These are phyloP conservation scores for Dioszegia crocea DNA, from an alignment of 768 basidiomycete genomes.

Conservation along the genomic window DNA sequence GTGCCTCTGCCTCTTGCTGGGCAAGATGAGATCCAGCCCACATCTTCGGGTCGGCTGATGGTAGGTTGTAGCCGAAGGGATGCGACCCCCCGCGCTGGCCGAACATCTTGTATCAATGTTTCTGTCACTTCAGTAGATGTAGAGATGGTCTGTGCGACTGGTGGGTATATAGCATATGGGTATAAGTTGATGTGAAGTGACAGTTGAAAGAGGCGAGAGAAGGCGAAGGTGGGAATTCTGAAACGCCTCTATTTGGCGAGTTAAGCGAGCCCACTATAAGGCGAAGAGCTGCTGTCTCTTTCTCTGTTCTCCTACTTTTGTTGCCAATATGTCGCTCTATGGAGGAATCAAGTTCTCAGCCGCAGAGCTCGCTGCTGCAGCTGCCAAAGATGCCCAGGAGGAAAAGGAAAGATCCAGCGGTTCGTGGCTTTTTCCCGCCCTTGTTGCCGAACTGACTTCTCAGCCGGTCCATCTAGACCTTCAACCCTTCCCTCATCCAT, in stretches of 20 bases:
- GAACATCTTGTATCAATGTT: neutral
- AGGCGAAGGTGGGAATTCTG: neutral
- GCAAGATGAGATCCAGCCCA: neutral
- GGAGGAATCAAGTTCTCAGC: slow-evolving; percentile 42
- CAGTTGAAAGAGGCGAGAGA: too few species aligned
- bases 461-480: neutral
- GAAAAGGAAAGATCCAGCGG: neutral
- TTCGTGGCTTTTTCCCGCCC: neutral
- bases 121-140: too few species aligned
- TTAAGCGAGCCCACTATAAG: neutral
- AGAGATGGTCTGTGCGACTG: too few species aligned
- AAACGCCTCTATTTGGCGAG: slow-evolving; percentile 2
- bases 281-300: neutral
- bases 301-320: neutral
- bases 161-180: too few species aligned
- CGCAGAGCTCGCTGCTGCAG: neutral
- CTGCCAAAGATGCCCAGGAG: slow-evolving; percentile 7
- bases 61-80: neutral
- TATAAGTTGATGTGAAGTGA: too few species aligned
- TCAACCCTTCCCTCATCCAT: neutral
- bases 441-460: neutral
- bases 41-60: slow-evolving; percentile 4
- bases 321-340: slow-evolving; percentile 36
- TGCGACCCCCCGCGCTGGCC: too few species aligned
- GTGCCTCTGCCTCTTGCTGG: neutral